These are phyloP conservation scores for Acacia concinna DNA, from an alignment of 331 rosid genomes.

Conservation along the genomic window DNA sequence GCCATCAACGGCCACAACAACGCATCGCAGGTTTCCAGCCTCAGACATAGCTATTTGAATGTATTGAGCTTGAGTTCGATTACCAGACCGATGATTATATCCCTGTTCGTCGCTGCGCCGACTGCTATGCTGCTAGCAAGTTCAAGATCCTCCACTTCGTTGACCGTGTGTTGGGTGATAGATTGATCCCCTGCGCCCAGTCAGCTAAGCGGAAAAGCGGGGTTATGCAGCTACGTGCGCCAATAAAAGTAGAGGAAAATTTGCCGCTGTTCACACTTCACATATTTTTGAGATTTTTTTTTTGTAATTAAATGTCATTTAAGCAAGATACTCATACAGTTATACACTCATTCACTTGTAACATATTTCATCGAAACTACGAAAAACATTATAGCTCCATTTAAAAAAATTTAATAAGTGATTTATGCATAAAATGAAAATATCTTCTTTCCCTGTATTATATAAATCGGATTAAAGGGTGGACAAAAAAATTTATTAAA, in stretches of 20 bases:
- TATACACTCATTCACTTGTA: too few relatives aligned
- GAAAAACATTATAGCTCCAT: too few relatives aligned
- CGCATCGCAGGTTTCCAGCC: conserved; percentile 57
- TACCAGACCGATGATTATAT: not conserved
- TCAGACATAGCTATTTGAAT: conserved; percentile 40
- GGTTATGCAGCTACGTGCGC: not conserved
- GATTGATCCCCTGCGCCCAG: not conserved
- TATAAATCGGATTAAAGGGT: too few relatives aligned
- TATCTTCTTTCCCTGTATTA: too few relatives aligned
- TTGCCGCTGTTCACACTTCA: too few relatives aligned
- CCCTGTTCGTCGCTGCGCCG: not conserved
- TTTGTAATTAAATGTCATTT: too few relatives aligned
- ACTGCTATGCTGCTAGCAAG: not conserved
- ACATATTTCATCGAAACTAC: too few relatives aligned
- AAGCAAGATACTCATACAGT: too few relatives aligned
- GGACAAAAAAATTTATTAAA: too few relatives aligned
- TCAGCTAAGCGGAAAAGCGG: not conserved
- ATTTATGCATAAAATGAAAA: too few relatives aligned
- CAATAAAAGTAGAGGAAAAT: not conserved
- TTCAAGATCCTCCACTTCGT: not conserved
- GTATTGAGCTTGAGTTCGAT: not conserved
- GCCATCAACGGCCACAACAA: conserved; percentile 76
- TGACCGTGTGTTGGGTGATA: not conserved
- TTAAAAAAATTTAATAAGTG: too few relatives aligned
- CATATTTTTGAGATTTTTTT: too few relatives aligned